Percentiles rank a stretch among this genome's conserved stretches.
Conservation (phyloP, 2,329 filamentous ascomycete species). For the Botryotinia globosa region DNA sequence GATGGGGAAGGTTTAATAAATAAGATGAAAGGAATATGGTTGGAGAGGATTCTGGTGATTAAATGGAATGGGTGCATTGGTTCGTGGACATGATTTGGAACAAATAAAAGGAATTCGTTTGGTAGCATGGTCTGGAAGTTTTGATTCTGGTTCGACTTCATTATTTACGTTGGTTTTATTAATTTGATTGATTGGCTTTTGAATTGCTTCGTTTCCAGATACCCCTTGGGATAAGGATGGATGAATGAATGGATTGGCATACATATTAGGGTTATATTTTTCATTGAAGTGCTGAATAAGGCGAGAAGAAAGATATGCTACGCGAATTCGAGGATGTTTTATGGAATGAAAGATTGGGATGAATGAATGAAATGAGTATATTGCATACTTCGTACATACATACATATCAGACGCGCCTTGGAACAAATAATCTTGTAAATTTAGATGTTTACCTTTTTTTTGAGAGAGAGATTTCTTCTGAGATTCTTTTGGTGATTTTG, state of each 20-base stretch:
- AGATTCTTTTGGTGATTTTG: not conserved
- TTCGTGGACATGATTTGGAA: not conserved
- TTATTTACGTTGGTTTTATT: conserved; percentile 15
- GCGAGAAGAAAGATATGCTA: not conserved
- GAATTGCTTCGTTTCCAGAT: conserved; percentile 19
- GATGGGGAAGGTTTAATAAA: not conserved
- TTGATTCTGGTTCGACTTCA: not conserved
- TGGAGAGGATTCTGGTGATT: not conserved
- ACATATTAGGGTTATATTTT: conserved; percentile 3
- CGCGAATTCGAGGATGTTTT: not conserved
- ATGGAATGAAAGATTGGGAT: not conserved
- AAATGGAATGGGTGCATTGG: not conserved
- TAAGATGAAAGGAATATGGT: not conserved
- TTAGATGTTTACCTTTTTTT: not conserved
- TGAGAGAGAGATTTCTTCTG: not conserved
- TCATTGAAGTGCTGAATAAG: not conserved
- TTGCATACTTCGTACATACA: not conserved
- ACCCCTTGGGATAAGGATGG: conserved; percentile 19
- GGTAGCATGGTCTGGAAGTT: conserved; percentile 6
- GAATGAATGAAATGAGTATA: conserved; percentile 1
- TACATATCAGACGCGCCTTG: not conserved
- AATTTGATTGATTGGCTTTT: conserved; percentile 15
- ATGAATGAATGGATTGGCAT: conserved; percentile 8
- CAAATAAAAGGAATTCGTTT: not conserved
- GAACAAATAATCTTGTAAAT: conserved; percentile 3